Conservation (phyloP, 352 stramenopile genomes). For the Globisporangium yorkense region DNA sequence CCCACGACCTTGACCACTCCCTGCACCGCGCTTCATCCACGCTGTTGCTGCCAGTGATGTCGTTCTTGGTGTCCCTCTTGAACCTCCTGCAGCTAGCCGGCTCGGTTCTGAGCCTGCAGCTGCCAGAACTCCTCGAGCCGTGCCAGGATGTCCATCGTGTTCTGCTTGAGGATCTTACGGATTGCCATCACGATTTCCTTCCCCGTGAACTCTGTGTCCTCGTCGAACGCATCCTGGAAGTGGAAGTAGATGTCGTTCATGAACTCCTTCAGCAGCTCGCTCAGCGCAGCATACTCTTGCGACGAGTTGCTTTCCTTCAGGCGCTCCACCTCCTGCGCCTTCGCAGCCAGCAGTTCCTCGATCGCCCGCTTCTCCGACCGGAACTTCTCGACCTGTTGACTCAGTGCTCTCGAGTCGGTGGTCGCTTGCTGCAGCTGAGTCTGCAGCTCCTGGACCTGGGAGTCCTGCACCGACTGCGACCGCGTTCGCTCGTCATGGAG, state of each 20-base stretch:
- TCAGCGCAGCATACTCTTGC: constrained; percentile 52
- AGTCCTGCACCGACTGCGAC: constrained; percentile 35
- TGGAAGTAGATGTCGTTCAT: constrained; percentile 89
- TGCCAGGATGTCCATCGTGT: constrained; percentile 70
- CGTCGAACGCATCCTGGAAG: constrained; percentile 80
- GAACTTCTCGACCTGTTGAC: constrained; percentile 40
- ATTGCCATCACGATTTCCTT: constrained; percentile 81
- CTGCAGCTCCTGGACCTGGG: constrained; percentile 42
- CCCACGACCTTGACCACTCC: too few species aligned
- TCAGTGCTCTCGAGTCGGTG: constrained; percentile 27
- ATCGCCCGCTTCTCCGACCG: constrained; percentile 38
- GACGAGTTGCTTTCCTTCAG: constrained; percentile 38
- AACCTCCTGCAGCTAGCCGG: background rate
- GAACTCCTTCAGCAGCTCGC: constrained; percentile 74
- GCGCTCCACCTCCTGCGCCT: constrained; percentile 43
- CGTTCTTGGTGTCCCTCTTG: too few species aligned
- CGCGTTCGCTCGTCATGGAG: constrained; percentile 58
- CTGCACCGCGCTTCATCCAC: too few species aligned
- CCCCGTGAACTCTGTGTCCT: constrained; percentile 77
- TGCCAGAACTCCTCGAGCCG: constrained; percentile 75
- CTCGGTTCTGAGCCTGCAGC: constrained; percentile 26
- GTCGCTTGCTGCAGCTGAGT: constrained; percentile 41
- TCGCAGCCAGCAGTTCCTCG: constrained; percentile 37
- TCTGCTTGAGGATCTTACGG: constrained; percentile 81
- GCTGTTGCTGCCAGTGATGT: too few species aligned